Base-by-base conservation (phyloP, 2,329 filamentous ascomycete genomes). In the Curvularia lunata region DNA sequence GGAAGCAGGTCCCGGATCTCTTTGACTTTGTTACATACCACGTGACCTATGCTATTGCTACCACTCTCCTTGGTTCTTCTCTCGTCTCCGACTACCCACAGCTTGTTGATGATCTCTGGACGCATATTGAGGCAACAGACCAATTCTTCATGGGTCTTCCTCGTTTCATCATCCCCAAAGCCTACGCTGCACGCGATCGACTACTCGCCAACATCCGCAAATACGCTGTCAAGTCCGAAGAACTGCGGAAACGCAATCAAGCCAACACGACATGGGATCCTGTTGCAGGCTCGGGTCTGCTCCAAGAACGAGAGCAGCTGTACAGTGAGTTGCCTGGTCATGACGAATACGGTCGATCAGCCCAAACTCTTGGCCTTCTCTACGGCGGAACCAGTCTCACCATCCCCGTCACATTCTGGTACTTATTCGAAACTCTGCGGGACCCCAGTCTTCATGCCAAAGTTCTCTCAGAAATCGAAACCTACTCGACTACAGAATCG, bases 371-470 rank as follows among this genome's bases (percentile, higher is more conserved):
- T 5, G 64, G 57, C 1, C 27, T 68, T 1, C 40, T 68, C 8
- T 68, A 65, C 38, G 64, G 43, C 1, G 55, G 58, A 19, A 68
- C 62, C 6, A 61, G 62, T 32, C 38, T 68, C 1, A 56, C 38
- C 4, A 43, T 64, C 1, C 64, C 62, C 0, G 48, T 64, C 6
- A 52, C 62, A 2, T 68, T 67, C 41, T 68, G 65, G 65, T 58
- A 62, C 5, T 12, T 61, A 5, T 67, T 64, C 16, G 62, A 68
- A 21, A 59, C 42, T 2, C 46, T 63, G 3, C 56, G 61, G 4
- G 27, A 57, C 9, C 51, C 43, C 1, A 12, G 25, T 3, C 7
- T 66, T 0, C 40, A 34, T 5, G 16, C 30, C 0, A 21, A 48
- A 4, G 56, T 62, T 0, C 8, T 38, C 0, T 9, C 18, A 8